phyloP scores from a whole-genome alignment of 371 early-diverging fungal genomes.

The Mucor mucedo region DNA sequence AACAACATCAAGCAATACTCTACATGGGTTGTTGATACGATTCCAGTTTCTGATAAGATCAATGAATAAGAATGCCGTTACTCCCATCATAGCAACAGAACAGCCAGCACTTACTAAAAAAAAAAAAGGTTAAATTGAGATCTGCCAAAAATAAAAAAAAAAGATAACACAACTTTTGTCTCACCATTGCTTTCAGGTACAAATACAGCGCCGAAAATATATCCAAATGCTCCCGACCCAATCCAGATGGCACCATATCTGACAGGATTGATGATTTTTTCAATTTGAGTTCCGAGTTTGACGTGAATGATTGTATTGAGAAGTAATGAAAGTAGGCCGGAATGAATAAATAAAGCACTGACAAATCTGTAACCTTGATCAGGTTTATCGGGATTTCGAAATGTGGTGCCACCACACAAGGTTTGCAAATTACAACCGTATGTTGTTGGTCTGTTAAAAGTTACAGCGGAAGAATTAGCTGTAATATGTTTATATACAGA shows the following conservation, averaged over 20 bases:
- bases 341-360: constrained; percentile 77
- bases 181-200: constrained; percentile 53
- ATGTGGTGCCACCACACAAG: constrained; percentile 21
- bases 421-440: background rate
- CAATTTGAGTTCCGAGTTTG: constrained; percentile 65
- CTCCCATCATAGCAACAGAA: constrained; percentile 77
- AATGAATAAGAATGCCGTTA: constrained; percentile 70
- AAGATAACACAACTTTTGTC: background rate
- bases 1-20: background rate
- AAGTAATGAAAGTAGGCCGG: constrained; percentile 71
- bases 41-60: constrained; percentile 77
- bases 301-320: constrained; percentile 73
- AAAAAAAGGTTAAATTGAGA: background rate
- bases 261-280: constrained; percentile 70
- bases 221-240: constrained; percentile 72
- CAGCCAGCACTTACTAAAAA: constrained; percentile 65
- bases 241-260: constrained; percentile 72
- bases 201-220: constrained; percentile 74
- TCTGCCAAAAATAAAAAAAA: background rate
- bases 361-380: constrained; percentile 82
- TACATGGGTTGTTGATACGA: constrained; percentile 16
- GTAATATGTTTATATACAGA: background rate
- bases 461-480: background rate
- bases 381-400: constrained; percentile 37
- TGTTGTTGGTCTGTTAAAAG: too few relatives aligned